Percentiles rank a stretch among this genome's conserved stretches.
These are phyloP conservation scores for Pseudoperonospora humuli DNA, from an alignment of 352 stramenopile species.

Conservation along the genomic window DNA sequence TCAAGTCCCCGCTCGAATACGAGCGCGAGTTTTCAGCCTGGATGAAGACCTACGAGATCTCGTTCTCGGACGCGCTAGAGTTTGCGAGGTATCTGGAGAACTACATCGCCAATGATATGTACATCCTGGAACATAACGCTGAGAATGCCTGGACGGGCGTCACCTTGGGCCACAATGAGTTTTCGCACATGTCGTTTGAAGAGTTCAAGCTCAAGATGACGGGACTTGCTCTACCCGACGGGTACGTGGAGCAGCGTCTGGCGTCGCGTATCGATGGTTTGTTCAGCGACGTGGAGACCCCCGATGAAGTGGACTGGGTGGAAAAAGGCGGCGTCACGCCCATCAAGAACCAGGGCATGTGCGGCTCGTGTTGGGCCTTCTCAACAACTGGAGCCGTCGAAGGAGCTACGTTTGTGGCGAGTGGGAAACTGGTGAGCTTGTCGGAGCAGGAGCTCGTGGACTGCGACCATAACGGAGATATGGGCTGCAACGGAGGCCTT, in stretches of 20 bases:
- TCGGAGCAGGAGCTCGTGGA: constrained; percentile 98
- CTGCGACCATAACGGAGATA: constrained; percentile 92
- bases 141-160: constrained; percentile 65
- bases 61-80: constrained; percentile 57
- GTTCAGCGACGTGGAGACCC: constrained; percentile 37
- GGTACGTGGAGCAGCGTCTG: constrained; percentile 58
- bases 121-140: constrained; percentile 81
- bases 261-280: constrained; percentile 24
- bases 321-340: constrained; percentile 87
- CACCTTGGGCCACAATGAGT: constrained; percentile 39
- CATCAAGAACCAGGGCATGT: constrained; percentile 92
- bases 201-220: constrained; percentile 88
- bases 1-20: constrained; percentile 64
- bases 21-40: constrained; percentile 65
- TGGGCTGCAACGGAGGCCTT: constrained; percentile 94
- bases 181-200: constrained; percentile 90
- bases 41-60: constrained; percentile 42
- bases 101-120: constrained; percentile 84
- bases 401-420: constrained; percentile 92
- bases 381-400: constrained; percentile 96
- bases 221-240: constrained; percentile 40
- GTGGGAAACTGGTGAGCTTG: constrained; percentile 84
- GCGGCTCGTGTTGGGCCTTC: constrained; percentile 96
- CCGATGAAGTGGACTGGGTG: constrained; percentile 91
- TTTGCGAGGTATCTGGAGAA: constrained; percentile 64